phyloP scores from a whole-genome alignment of 768 basidiomycete genomes.

The Coprinopsis strossmayeri region DNA sequence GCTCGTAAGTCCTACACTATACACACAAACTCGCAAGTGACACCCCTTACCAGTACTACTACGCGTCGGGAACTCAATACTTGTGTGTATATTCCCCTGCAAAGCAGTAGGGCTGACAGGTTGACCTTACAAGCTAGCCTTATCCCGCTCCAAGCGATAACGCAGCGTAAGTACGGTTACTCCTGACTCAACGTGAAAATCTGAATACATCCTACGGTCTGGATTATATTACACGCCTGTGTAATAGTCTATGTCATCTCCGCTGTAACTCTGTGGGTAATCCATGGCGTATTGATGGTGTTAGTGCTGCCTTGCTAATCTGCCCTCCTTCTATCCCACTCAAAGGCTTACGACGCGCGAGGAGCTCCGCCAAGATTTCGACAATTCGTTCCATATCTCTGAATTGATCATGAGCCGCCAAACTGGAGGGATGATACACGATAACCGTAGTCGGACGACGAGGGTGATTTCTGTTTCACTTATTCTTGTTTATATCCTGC shows the following conservation, averaged over 20 bases:
- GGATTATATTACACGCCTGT: too few relatives aligned
- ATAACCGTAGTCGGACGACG: too few relatives aligned
- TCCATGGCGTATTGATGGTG: neutral
- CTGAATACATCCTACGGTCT: neutral
- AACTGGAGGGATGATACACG: too few relatives aligned
- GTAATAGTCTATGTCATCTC: constrained; percentile 8
- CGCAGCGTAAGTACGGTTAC: constrained; percentile 1
- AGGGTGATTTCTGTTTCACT: too few relatives aligned
- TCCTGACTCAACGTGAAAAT: neutral
- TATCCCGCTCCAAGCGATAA: constrained; percentile 1
- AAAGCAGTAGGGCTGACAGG: too few relatives aligned
- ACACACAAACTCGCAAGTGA: neutral
- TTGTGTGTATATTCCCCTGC: constrained; percentile 8
- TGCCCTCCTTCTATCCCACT: neutral
- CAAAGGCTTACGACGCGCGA: constrained; percentile 8
- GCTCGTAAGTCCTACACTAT: constrained; percentile 1
- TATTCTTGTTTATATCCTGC: too few relatives aligned
- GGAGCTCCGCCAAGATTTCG: constrained; percentile 6
- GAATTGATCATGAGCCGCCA: constrained; percentile 6
- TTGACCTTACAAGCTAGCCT: neutral
- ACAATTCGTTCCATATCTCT: constrained; percentile 9
- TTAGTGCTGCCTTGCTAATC: neutral
- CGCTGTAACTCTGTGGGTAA: constrained; percentile 8
- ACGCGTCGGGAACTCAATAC: constrained; percentile 2
- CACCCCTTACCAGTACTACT: neutral